Evolutionary conservation across 805 yeast species (phyloP).

Genomic region (Wickerhamiella siamensis): DNA sequence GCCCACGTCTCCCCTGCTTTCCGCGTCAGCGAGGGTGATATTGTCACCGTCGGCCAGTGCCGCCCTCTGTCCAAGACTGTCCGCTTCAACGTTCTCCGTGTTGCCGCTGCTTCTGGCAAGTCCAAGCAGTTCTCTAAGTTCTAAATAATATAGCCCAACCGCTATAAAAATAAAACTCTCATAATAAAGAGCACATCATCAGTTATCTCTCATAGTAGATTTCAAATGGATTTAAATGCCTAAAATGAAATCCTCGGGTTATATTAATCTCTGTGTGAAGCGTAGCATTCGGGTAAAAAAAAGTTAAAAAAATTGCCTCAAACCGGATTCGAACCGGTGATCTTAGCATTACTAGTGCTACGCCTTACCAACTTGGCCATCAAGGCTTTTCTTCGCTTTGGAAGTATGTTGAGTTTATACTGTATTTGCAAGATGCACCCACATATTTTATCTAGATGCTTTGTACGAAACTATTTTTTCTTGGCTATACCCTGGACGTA

Average conservation of each 20-base stretch:
- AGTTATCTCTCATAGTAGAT: too few species aligned
- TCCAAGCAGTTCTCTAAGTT: slow-evolving; percentile 95
- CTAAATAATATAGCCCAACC: slow-evolving; percentile 33
- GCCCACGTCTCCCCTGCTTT: slow-evolving; percentile 99
- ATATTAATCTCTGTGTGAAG: too few species aligned
- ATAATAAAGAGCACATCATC: background rate
- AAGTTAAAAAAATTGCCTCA: slow-evolving; percentile 4
- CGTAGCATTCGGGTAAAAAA: too few species aligned
- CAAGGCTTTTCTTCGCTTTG: slow-evolving; percentile 1
- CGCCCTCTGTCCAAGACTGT: slow-evolving; percentile 99
- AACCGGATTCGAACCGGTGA: slow-evolving; percentile 6
- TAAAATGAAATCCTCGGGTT: too few species aligned
- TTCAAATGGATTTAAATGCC: too few species aligned
- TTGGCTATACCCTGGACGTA: too few species aligned
- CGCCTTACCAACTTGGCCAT: slow-evolving; percentile 5
- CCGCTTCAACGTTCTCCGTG: slow-evolving; percentile 98
- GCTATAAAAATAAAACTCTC: background rate
- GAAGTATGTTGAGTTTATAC: too few species aligned
- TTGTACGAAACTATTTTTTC: too few species aligned
- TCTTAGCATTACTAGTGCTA: slow-evolving; percentile 5
- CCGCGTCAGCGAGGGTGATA: slow-evolving; percentile 99
- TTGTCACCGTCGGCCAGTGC: slow-evolving; percentile 99
- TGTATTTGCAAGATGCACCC: too few species aligned
- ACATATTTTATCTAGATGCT: too few species aligned
- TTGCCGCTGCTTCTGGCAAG: slow-evolving; percentile 68